phyloP scores from a whole-genome alignment of 2,329 filamentous ascomycete genomes.

The Tolypocladium album region DNA sequence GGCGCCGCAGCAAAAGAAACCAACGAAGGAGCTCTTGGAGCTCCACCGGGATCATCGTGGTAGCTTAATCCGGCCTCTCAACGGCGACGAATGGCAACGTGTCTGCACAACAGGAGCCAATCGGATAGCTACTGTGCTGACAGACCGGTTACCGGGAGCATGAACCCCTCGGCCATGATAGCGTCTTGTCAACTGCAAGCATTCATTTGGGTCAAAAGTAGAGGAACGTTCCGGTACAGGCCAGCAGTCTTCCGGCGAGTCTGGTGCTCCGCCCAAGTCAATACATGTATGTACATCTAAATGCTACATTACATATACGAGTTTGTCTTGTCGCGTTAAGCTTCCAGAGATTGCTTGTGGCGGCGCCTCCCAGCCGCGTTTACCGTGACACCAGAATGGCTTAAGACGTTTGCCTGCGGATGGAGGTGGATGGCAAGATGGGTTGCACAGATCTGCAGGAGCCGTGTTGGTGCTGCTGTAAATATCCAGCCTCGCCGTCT shows the following conservation, averaged over 20 bases:
- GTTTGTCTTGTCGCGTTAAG: neutral
- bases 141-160: neutral
- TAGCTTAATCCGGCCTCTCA: neutral
- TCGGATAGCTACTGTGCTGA: neutral
- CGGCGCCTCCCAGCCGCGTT: neutral
- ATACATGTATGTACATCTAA: neutral
- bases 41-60: neutral
- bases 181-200: neutral
- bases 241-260: neutral
- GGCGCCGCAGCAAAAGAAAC: neutral
- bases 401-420: neutral
- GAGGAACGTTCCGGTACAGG: neutral
- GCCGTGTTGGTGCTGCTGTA: neutral
- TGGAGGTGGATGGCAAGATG: neutral
- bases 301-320: neutral
- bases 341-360: neutral
- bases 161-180: neutral
- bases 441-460: neutral
- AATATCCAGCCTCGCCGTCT: neutral
- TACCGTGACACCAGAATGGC: neutral
- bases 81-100: neutral
- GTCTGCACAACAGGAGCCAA: neutral
- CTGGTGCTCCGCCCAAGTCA: neutral
- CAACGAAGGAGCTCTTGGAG: too few species aligned
- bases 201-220: neutral